Conservation (phyloP, 2,329 filamentous ascomycete species). For the Torrubiella hemipterigena region DNA sequence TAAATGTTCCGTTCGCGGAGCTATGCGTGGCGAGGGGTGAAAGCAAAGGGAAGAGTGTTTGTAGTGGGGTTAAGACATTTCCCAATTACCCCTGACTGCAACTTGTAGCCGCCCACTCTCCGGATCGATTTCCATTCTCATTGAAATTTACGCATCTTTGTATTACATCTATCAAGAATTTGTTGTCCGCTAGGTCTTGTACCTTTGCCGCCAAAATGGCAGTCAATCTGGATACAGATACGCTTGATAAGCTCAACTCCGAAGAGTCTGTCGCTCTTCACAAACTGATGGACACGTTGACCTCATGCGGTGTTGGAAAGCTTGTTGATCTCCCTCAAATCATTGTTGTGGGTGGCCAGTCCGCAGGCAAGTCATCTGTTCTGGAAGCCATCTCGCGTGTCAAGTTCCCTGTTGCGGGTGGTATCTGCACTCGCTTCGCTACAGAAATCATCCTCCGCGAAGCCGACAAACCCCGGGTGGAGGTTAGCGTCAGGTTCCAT, state of each 20-base stretch:
- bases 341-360: conserved; percentile 75
- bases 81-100: too few species aligned
- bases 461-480: conserved; percentile 16
- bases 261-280: background rate
- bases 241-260: background rate
- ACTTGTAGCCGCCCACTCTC: too few species aligned
- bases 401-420: conserved; percentile 29
- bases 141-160: too few species aligned
- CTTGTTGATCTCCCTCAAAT: conserved; percentile 38
- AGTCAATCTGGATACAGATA: background rate
- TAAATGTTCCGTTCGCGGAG: too few species aligned
- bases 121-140: too few species aligned
- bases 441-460: conserved; percentile 41
- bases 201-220: too few species aligned
- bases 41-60: too few species aligned
- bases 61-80: too few species aligned
- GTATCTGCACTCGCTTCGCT: conserved; percentile 35
- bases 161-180: too few species aligned
- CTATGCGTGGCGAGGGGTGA: too few species aligned
- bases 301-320: background rate
- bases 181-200: too few species aligned
- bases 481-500: conserved; percentile 24
- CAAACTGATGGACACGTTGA: background rate
- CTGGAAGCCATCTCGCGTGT: conserved; percentile 51
- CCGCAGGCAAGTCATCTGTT: conserved; percentile 76